Conservation (phyloP, 495 filamentous ascomycete genomes). For the Lentithecium fluviatile region DNA sequence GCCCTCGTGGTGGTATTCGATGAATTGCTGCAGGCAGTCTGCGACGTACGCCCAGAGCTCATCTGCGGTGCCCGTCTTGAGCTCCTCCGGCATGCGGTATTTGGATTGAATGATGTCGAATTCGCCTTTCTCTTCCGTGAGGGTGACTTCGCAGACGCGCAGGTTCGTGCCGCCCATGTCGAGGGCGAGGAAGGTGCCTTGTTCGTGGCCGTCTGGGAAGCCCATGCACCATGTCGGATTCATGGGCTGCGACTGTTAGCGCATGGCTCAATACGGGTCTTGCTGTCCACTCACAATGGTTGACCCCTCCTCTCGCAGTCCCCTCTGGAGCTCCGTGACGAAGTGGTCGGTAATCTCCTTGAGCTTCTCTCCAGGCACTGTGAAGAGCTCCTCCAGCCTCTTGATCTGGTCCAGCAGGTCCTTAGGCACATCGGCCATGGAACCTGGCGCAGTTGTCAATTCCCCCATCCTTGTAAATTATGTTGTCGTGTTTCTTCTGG, state of each 20-base stretch:
- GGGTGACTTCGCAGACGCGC: constrained; percentile 92
- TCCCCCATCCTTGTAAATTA: constrained; percentile 1
- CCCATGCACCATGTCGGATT: constrained; percentile 98
- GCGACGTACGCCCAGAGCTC: constrained; percentile 98
- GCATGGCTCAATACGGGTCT: neutral
- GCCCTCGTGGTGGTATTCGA: constrained; percentile 80
- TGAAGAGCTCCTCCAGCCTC: constrained; percentile 81
- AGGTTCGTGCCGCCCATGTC: constrained; percentile 99
- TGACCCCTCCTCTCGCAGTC: constrained; percentile 81
- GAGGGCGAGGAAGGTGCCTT: constrained; percentile 86
- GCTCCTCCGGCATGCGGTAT: constrained; percentile 93
- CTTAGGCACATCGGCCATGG: constrained; percentile 78
- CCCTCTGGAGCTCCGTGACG: constrained; percentile 81
- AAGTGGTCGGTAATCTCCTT: constrained; percentile 90
- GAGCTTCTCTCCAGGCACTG: constrained; percentile 71
- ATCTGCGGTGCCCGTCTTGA: constrained; percentile 84
- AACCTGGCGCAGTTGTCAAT: constrained; percentile 52
- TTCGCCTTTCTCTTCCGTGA: constrained; percentile 86
- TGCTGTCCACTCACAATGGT: constrained; percentile 70
- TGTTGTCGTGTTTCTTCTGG: neutral
- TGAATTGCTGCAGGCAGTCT: constrained; percentile 94
- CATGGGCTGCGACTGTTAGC: constrained; percentile 70
- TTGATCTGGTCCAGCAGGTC: constrained; percentile 82
- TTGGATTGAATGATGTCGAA: constrained; percentile 99
- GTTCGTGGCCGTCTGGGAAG: constrained; percentile 85